Evolutionary conservation across 1,139 yeast species (phyloP), one percentile per base, ranked within the genome.

Genomic region (Debaryomycetaceae sp.): DNA sequence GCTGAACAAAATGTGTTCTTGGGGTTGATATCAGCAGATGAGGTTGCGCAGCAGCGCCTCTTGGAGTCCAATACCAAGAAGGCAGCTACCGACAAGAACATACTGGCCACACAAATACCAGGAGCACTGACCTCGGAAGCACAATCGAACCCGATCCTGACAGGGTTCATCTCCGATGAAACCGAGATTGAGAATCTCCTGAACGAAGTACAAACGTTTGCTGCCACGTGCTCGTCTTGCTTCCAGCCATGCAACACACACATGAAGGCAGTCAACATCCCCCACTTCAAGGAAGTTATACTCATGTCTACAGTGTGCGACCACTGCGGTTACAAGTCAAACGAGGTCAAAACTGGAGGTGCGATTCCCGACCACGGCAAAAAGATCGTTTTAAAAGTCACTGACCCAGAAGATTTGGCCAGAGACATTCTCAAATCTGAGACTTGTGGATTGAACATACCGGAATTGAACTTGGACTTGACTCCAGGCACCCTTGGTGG

Each of bases 311-410:
- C 98, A 0, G 81, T 76, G 1, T 93, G 99, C 61, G 89, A 82
- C 25, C 65, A 76, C 44, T 93, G 99, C 65, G 98, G 98, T 21
- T 93, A 84, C 64, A 91, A 85, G 61, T 85, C 96, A 15, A 93
- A 93, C 52, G 99, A 93, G 59, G 98, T 93, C 43, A 91, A 89
- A 64, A 93, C 98, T 4, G 99, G 99, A 36, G 99, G 99, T 43
- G 94, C 83, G 13, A 83, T 93, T 34, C 97, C 98, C 21, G 81
- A 67, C 4, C 71, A 79, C 56, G 99, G 97, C 39, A 78, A 80
- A 44, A 78, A 70, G 42, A 77, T 88, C 39, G 71, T 81, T 1
- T 68, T 93, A 34, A 70, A 71, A 45, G 81, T 91, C 40, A 89
- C 86, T 36, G 97, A 91, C 47, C 79, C 95, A 10, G 96, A 86